These are phyloP conservation scores for Pelargonium australe DNA, from an alignment of 441 rosid species.

Conservation along the genomic window DNA sequence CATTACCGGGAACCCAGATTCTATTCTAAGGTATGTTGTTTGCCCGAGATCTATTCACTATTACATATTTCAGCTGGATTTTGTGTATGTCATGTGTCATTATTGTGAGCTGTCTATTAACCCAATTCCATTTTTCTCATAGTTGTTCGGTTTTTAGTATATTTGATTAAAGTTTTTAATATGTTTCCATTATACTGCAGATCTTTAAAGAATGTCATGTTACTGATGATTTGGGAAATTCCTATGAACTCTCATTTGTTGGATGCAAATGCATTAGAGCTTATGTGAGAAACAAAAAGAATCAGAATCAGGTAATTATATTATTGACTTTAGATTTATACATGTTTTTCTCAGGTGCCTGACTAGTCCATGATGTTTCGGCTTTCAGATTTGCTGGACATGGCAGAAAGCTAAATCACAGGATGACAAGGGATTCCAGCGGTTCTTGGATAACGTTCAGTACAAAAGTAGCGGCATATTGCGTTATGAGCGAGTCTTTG, in stretches of 20 bases:
- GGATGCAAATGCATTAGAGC: constrained; percentile 96
- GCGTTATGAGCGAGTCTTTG: constrained; percentile 90
- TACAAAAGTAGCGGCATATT: constrained; percentile 76
- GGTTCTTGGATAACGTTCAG: constrained; percentile 88
- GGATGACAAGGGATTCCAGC: constrained; percentile 86
- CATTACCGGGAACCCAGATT: constrained; percentile 94
- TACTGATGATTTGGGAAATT: constrained; percentile 50
- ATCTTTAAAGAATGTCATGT: constrained; percentile 66
- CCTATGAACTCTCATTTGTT: constrained; percentile 71
- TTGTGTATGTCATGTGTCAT: neutral
- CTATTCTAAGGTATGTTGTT: constrained; percentile 64
- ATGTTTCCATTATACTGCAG: constrained; percentile 26
- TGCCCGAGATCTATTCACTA: neutral
- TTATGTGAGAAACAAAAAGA: constrained; percentile 86
- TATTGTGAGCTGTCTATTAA: too few relatives aligned
- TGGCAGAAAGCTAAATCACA: constrained; percentile 80
- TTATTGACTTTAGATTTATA: constrained; percentile 6
- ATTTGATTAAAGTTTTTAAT: neutral
- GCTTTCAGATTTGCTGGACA: constrained; percentile 83
- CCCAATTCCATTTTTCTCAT: neutral
- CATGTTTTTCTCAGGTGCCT: constrained; percentile 17
- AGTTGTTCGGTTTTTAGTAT: neutral
- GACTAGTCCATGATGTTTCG: constrained; percentile 8
- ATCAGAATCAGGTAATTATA: constrained; percentile 76
- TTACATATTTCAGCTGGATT: neutral